A percentile compares a stretch with the other conserved stretches of the same genome.
Conservation (phyloP, 768 basidiomycete species). For the Mycena filopes region DNA sequence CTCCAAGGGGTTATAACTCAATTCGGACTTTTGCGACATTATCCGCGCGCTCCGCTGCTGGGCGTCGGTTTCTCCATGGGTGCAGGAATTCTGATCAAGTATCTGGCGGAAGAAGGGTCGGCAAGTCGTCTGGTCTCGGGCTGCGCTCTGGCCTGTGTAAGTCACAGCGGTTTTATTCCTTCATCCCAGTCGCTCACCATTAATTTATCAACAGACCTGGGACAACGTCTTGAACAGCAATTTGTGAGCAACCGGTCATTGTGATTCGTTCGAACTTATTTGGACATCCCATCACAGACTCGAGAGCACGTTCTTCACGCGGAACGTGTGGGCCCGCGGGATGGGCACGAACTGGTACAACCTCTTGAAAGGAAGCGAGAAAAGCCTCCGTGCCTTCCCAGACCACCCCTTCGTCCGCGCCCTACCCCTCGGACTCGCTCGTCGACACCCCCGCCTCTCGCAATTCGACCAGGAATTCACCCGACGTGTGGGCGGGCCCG, state of each 20-base stretch:
- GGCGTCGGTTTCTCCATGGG: slow-evolving; percentile 18
- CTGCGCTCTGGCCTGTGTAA: slow-evolving; percentile 11
- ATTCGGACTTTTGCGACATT: too few species aligned
- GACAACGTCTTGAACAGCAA: slow-evolving; percentile 15
- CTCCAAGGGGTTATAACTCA: too few species aligned
- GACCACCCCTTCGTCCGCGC: background rate
- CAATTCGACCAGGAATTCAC: slow-evolving; percentile 10
- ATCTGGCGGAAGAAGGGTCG: slow-evolving; percentile 11
- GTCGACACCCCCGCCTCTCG: slow-evolving; percentile 4
- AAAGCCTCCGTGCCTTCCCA: background rate
- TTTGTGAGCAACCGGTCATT: background rate
- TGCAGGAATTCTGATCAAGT: slow-evolving; percentile 12
- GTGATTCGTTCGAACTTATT: too few species aligned
- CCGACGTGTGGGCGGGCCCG: slow-evolving; percentile 12
- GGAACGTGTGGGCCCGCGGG: slow-evolving; percentile 13
- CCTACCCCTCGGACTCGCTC: background rate
- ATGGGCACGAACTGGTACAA: slow-evolving; percentile 6
- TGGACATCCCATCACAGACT: too few species aligned
- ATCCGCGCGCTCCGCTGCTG: slow-evolving; percentile 6
- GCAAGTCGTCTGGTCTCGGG: slow-evolving; percentile 6
- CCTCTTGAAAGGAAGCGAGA: background rate
- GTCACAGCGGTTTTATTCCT: background rate
- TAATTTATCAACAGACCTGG: slow-evolving; percentile 4
- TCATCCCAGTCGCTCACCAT: background rate
- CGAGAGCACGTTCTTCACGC: background rate